Evolutionary conservation across 805 yeast species (phyloP).

Genomic region (Ogataea saltuana): DNA sequence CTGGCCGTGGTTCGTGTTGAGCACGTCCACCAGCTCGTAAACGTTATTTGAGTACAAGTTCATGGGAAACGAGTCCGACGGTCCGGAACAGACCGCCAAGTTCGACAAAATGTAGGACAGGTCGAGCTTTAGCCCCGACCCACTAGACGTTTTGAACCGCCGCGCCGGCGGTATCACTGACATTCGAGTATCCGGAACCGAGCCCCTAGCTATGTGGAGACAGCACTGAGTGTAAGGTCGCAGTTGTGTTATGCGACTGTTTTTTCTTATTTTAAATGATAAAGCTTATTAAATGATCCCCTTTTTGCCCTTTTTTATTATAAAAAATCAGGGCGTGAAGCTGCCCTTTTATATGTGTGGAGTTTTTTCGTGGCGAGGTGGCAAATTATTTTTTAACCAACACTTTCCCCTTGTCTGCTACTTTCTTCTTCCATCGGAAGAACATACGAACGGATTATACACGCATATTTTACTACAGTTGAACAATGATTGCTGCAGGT

Average conservation of each 20-base stretch:
- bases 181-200: neutral
- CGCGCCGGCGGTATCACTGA: slow-evolving; percentile 6
- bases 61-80: slow-evolving; percentile 49
- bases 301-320: neutral
- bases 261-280: neutral
- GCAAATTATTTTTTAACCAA: slow-evolving; percentile 3
- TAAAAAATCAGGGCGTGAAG: slow-evolving; percentile 4
- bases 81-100: slow-evolving; percentile 76
- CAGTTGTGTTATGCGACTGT: neutral
- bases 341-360: neutral
- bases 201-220: neutral
- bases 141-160: slow-evolving; percentile 9
- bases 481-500: slow-evolving; percentile 3
- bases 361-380: slow-evolving; percentile 4
- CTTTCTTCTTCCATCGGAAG: no score
- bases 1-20: slow-evolving; percentile 46
- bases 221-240: neutral
- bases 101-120: slow-evolving; percentile 65
- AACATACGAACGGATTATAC: no score
- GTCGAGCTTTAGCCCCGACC: slow-evolving; percentile 43
- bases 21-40: slow-evolving; percentile 48
- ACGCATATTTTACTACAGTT: no score
- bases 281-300: neutral
- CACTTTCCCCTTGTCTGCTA: no score
- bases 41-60: slow-evolving; percentile 54